Conservation (phyloP, 2,329 filamentous ascomycete genomes). For the Neofusicoccum parvum region DNA sequence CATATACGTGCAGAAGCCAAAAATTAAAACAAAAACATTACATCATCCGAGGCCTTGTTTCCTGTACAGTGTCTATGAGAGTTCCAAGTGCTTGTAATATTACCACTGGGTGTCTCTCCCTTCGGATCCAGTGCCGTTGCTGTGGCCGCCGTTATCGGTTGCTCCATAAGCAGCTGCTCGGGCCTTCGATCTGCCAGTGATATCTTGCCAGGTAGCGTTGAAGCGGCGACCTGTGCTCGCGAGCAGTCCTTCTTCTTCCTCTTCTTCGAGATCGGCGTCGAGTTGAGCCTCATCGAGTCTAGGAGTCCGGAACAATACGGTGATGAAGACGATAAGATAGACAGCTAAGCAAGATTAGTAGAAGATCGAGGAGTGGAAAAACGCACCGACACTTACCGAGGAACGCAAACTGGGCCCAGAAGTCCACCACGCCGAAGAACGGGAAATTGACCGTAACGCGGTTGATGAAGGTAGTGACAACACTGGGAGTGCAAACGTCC, state of each 20-base stretch:
- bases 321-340: constrained; percentile 79
- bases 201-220: constrained; percentile 85
- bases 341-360: constrained; percentile 46
- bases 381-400: constrained; percentile 54
- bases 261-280: constrained; percentile 86
- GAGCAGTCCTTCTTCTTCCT: constrained; percentile 90
- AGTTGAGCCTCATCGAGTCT: constrained; percentile 74
- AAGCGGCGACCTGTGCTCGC: constrained; percentile 81
- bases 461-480: constrained; percentile 92
- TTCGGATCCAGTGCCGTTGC: neutral
- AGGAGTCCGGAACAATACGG: constrained; percentile 78
- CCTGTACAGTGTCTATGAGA: neutral
- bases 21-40: neutral
- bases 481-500: constrained; percentile 84
- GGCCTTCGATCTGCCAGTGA: constrained; percentile 61
- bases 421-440: constrained; percentile 88
- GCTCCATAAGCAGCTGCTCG: constrained; percentile 23
- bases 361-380: neutral
- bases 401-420: constrained; percentile 96
- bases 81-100: neutral
- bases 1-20: neutral
- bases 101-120: constrained; percentile 22
- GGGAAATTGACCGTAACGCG: constrained; percentile 91
- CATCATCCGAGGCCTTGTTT: neutral
- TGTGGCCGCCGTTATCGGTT: constrained; percentile 9